Evolutionary conservation across 495 filamentous ascomycete species (phyloP).

Genomic region (Penicillium tannophilum): DNA sequence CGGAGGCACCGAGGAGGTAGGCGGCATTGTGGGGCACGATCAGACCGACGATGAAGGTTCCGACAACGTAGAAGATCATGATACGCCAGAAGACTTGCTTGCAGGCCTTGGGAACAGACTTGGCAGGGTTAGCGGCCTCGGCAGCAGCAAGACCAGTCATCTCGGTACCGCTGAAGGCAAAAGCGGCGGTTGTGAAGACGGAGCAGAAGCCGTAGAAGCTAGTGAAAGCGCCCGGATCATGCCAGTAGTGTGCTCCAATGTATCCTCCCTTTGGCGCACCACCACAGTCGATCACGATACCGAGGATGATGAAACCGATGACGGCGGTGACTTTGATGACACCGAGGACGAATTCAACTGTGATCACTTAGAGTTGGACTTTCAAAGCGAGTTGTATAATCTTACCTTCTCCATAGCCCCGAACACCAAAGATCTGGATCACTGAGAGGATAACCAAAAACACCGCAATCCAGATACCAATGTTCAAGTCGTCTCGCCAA

Average conservation of each 20-base stretch:
- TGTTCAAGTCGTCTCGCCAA: conserved; percentile 62
- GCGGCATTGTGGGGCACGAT: conserved; percentile 59
- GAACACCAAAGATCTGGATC: conserved; percentile 57
- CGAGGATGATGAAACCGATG: conserved; percentile 70
- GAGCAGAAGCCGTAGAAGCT: conserved; percentile 73
- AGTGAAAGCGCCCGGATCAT: conserved; percentile 69
- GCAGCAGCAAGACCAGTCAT: conserved; percentile 73
- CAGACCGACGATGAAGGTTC: conserved; percentile 72
- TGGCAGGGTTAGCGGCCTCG: conserved; percentile 65
- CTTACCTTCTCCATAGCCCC: conserved; percentile 71
- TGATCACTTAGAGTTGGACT: neutral
- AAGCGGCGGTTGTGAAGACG: conserved; percentile 74
- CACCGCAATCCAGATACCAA: conserved; percentile 66
- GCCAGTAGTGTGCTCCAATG: conserved; percentile 64
- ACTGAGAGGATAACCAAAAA: conserved; percentile 51
- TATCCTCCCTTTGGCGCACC: conserved; percentile 59
- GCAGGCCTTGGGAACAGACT: conserved; percentile 64
- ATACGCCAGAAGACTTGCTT: conserved; percentile 82
- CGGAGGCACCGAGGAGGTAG: conserved; percentile 47
- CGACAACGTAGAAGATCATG: conserved; percentile 72
- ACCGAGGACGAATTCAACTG: conserved; percentile 48
- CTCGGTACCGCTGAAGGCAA: conserved; percentile 74
- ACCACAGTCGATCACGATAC: conserved; percentile 68
- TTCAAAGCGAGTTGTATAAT: neutral
- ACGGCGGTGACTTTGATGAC: conserved; percentile 59